Evolutionary conservation across 139 green algal genomes (phyloP).

Genomic region (Chlamydomonas asymmetrica): DNA sequence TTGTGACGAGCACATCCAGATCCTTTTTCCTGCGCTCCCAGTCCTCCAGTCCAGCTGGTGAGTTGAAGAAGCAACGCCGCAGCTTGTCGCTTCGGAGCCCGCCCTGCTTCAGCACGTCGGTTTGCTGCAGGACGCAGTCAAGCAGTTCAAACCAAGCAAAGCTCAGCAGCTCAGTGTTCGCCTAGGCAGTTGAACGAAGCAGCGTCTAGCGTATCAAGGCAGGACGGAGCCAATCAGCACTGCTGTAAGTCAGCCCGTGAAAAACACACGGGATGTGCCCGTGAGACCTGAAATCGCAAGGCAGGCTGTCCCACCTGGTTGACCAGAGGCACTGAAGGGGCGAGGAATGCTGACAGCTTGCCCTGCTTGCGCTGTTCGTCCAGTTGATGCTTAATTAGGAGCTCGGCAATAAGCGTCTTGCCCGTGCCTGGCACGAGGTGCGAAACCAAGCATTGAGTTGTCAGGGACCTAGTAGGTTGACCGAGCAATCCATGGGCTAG

Average conservation of each 20-base stretch:
- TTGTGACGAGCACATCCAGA: constrained; percentile 2
- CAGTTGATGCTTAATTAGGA: too few relatives aligned
- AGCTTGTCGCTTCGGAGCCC: too few relatives aligned
- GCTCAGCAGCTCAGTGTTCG: neutral
- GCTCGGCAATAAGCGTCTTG: too few relatives aligned
- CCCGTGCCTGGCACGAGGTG: too few relatives aligned
- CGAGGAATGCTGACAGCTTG: constrained; percentile 14
- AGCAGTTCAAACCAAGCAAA: neutral
- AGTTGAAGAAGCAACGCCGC: neutral
- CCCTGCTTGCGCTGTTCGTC: too few relatives aligned
- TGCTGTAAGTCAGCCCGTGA: neutral
- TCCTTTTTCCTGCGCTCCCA: neutral
- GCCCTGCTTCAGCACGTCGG: neutral
- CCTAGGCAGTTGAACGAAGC: neutral
- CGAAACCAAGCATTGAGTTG: too few relatives aligned
- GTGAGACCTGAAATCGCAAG: neutral
- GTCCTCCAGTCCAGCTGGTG: neutral
- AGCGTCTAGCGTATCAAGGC: neutral
- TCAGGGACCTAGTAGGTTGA: too few relatives aligned
- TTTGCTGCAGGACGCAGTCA: constrained; percentile 8
- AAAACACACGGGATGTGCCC: neutral
- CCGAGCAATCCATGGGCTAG: too few relatives aligned
- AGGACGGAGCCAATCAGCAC: neutral
- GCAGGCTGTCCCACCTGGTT: constrained; percentile 6
- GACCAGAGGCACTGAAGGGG: constrained; percentile 13